A percentile compares a stretch with the other conserved stretches of the same genome.
Conservation (phyloP, 768 basidiomycete species). For the Suillus sp. region DNA sequence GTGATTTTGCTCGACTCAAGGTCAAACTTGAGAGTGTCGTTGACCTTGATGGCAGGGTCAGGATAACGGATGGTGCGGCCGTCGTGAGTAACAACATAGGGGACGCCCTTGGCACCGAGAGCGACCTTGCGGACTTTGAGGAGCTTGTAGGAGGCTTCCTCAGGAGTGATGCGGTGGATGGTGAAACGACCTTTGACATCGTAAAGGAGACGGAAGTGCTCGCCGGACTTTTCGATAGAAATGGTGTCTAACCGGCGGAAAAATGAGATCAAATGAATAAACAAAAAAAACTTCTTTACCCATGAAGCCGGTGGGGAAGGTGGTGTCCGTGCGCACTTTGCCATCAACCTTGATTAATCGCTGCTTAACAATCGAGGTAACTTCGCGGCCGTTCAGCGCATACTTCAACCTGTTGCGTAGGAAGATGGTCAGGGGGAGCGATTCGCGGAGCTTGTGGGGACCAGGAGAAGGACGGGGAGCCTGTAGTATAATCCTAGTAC, state of each 20-base stretch:
- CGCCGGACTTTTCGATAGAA: constrained; percentile 96
- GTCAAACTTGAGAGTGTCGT: constrained; percentile 98
- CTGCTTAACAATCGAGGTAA: constrained; percentile 92
- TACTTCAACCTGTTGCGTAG: constrained; percentile 99
- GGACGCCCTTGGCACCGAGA: constrained; percentile 91
- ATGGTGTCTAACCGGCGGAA: constrained; percentile 71
- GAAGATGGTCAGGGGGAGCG: constrained; percentile 94
- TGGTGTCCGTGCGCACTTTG: constrained; percentile 97
- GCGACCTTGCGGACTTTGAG: constrained; percentile 92
- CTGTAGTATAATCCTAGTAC: constrained; percentile 38
- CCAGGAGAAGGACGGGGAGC: constrained; percentile 97
- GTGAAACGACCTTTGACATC: constrained; percentile 99
- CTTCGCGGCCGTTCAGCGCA: constrained; percentile 95
- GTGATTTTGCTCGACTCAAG: constrained; percentile 92
- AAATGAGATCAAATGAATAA: constrained; percentile 7
- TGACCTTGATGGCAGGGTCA: constrained; percentile 91
- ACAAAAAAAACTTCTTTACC: constrained; percentile 51
- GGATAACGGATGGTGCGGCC: constrained; percentile 99
- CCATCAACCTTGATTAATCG: constrained; percentile 97
- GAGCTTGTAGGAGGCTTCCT: constrained; percentile 97
- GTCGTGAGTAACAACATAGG: constrained; percentile 97
- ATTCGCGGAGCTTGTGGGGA: constrained; percentile 99
- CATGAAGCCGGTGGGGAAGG: constrained; percentile 97
- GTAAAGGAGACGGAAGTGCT: constrained; percentile 99
- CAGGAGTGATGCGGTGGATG: constrained; percentile 97